These are phyloP conservation scores for Nannizziopsis barbatae DNA, from an alignment of 2,329 filamentous ascomycete genomes.

Conservation along the genomic window DNA sequence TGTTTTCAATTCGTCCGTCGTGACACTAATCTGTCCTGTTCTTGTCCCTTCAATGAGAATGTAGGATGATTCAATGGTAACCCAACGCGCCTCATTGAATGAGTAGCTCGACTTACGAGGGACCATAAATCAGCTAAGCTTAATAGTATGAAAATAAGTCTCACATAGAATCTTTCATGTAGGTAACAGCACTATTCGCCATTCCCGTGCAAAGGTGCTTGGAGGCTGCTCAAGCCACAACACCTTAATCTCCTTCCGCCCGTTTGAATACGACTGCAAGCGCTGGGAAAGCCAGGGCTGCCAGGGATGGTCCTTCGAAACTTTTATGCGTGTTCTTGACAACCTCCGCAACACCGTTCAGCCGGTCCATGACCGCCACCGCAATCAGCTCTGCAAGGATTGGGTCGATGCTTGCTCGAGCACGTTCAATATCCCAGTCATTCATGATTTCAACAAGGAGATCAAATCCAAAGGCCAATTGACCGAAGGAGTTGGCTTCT, in stretches of 20 bases:
- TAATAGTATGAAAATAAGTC: slow-evolving; percentile 4
- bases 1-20: slow-evolving; percentile 17
- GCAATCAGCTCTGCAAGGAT: slow-evolving; percentile 83
- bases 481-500: slow-evolving; percentile 72
- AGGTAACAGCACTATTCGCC: slow-evolving; percentile 84
- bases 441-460: slow-evolving; percentile 76
- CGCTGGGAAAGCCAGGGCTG: slow-evolving; percentile 74
- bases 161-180: slow-evolving; percentile 17
- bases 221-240: slow-evolving; percentile 92
- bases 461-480: slow-evolving; percentile 63
- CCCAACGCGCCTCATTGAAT: not conserved
- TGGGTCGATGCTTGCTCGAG: slow-evolving; percentile 73
- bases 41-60: not conserved
- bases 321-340: slow-evolving; percentile 69
- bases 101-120: not conserved
- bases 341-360: slow-evolving; percentile 83
- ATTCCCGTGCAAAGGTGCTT: slow-evolving; percentile 83
- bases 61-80: not conserved
- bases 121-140: not conserved
- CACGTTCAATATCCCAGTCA: slow-evolving; percentile 67
- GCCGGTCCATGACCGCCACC: slow-evolving; percentile 71
- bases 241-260: slow-evolving; percentile 83
- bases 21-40: slow-evolving; percentile 3
- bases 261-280: slow-evolving; percentile 78
- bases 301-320: slow-evolving; percentile 76